Evolutionary conservation across 2,329 filamentous ascomycete species (phyloP).

Genomic region (Elsinoe ampelina): DNA sequence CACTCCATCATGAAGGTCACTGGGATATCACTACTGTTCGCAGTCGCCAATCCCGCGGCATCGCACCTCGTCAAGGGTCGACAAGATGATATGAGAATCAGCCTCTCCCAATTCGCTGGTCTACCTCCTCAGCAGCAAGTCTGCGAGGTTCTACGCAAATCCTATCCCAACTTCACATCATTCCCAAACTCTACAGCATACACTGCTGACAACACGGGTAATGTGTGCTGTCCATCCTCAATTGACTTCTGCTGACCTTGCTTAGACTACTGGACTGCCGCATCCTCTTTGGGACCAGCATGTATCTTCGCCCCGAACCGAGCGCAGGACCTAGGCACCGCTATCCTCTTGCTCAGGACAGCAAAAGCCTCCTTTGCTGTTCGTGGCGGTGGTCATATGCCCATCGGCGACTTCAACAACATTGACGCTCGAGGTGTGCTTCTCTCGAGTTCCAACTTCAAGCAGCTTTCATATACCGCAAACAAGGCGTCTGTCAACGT

Average conservation of each 20-base stretch:
- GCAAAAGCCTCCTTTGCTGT: slow-evolving; percentile 4
- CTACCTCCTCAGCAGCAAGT: background rate
- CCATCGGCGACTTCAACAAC: slow-evolving; percentile 7
- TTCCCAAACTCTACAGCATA: background rate
- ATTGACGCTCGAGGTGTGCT: background rate
- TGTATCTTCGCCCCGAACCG: background rate
- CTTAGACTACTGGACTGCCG: slow-evolving; percentile 4
- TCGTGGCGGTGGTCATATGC: slow-evolving; percentile 6
- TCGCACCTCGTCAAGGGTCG: background rate
- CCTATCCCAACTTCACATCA: background rate
- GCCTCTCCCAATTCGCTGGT: background rate
- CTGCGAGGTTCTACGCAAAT: background rate
- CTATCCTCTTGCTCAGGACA: background rate
- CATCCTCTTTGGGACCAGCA: background rate
- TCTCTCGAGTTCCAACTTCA: slow-evolving; percentile 6
- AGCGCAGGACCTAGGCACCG: background rate
- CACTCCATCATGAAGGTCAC: background rate
- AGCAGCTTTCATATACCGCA: background rate
- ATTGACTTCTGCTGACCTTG: slow-evolving; percentile 11
- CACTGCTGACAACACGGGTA: slow-evolving; percentile 3
- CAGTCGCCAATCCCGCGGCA: background rate
- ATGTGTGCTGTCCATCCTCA: background rate
- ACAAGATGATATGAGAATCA: background rate
- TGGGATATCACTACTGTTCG: background rate
- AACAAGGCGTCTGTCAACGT: slow-evolving; percentile 5